These are phyloP conservation scores for Aspergillus sp. DNA, from an alignment of 2,329 filamentous ascomycete genomes.

Conservation along the genomic window DNA sequence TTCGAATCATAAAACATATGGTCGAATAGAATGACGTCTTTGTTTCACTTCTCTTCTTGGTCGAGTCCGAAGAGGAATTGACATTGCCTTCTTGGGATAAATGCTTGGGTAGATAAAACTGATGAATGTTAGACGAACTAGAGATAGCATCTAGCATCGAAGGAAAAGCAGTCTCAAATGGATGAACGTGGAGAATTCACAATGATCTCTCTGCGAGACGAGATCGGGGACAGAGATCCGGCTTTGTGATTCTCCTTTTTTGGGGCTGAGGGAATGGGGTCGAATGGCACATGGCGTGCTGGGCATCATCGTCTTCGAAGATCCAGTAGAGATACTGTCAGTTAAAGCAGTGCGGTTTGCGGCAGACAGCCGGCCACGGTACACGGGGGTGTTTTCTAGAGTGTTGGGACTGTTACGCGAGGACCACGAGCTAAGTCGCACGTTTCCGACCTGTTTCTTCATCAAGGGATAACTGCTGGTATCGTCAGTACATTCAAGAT, in stretches of 20 bases:
- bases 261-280: slow-evolving; percentile 36
- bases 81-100: too few relatives aligned
- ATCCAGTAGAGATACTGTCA: slow-evolving; percentile 28
- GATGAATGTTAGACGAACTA: too few relatives aligned
- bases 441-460: slow-evolving; percentile 32
- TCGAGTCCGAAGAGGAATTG: too few relatives aligned
- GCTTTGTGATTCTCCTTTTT: slow-evolving; percentile 36
- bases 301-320: slow-evolving; percentile 32
- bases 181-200: slow-evolving; percentile 31
- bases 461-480: slow-evolving; percentile 31
- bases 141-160: too few relatives aligned
- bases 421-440: slow-evolving; percentile 34
- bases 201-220: slow-evolving; percentile 34
- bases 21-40: too few relatives aligned
- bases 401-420: slow-evolving; percentile 31
- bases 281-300: slow-evolving; percentile 22
- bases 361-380: slow-evolving; percentile 23
- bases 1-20: too few relatives aligned
- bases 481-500: slow-evolving; percentile 20
- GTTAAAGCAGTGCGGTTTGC: slow-evolving; percentile 23
- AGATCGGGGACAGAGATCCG: slow-evolving; percentile 33
- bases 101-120: too few relatives aligned
- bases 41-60: too few relatives aligned
- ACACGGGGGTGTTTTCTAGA: slow-evolving; percentile 35
- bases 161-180: slow-evolving; percentile 9